phyloP scores from a whole-genome alignment of 306 rosid species.

The Rubus idaeus region DNA sequence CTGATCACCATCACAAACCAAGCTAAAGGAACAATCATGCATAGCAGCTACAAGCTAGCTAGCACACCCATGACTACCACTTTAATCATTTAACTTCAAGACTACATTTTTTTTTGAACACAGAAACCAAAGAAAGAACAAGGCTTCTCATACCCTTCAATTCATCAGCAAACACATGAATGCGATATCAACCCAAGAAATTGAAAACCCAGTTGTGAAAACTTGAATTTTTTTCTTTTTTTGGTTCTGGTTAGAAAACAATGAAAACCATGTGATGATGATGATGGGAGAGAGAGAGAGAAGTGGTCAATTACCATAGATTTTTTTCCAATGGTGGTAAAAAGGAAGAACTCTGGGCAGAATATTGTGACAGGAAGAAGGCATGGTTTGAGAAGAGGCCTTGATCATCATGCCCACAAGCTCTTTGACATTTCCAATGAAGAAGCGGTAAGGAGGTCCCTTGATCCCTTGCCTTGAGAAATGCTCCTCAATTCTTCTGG shows the following conservation, averaged over 20 bases:
- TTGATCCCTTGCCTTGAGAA: conserved; percentile 80
- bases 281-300: conserved; percentile 1
- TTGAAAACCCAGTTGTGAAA: conserved; percentile 23
- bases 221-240: neutral
- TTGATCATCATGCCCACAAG: conserved; percentile 77
- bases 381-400: conserved; percentile 93
- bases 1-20: conserved; percentile 37
- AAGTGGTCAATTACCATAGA: conserved; percentile 49
- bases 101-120: neutral
- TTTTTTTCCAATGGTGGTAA: conserved; percentile 96
- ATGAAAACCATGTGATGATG: neutral
- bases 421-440: conserved; percentile 86
- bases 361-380: conserved; percentile 78
- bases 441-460: conserved; percentile 96
- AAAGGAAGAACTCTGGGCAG: conserved; percentile 94
- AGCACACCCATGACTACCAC: conserved; percentile 22
- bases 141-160: neutral
- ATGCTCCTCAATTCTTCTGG: conserved; percentile 69
- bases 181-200: neutral
- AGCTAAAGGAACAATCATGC: conserved; percentile 31
- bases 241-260: neutral
- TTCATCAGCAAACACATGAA: conserved; percentile 2
- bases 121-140: neutral
- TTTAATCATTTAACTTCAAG: conserved; percentile 33
- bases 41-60: conserved; percentile 23